Percentiles rank a stretch among this genome's conserved stretches.
These are phyloP conservation scores for Pisolithus marmoratus DNA, from an alignment of 768 basidiomycete genomes.

Conservation along the genomic window DNA sequence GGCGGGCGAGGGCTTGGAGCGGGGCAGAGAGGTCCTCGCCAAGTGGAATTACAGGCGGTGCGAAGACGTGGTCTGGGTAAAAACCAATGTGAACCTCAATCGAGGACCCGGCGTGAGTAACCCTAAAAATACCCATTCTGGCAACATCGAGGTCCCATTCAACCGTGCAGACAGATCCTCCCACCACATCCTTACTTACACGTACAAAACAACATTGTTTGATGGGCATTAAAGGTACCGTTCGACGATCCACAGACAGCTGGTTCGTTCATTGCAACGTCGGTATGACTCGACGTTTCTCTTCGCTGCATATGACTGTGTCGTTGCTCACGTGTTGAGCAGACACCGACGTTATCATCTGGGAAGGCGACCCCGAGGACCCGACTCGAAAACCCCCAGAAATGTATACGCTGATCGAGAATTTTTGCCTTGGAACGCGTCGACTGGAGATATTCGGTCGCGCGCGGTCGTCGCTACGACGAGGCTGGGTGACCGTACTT, in stretches of 20 bases:
- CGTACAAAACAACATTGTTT: slow-evolving; percentile 94
- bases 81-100: slow-evolving; percentile 74
- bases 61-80: slow-evolving; percentile 99
- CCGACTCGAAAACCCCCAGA: slow-evolving; percentile 89
- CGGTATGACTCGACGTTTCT: slow-evolving; percentile 44
- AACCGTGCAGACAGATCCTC: slow-evolving; percentile 63
- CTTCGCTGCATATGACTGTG: not conserved
- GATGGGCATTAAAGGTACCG: slow-evolving; percentile 96
- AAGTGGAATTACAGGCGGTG: slow-evolving; percentile 94
- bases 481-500: slow-evolving; percentile 90
- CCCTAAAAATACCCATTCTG: not conserved
- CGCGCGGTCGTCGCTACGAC: slow-evolving; percentile 58
- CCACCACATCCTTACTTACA: slow-evolving; percentile 79
- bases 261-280: slow-evolving; percentile 99
- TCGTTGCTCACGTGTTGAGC: slow-evolving; percentile 5
- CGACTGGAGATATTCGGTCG: slow-evolving; percentile 88
- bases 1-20: slow-evolving; percentile 84
- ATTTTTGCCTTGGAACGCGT: slow-evolving; percentile 91
- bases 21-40: slow-evolving; percentile 83
- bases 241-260: slow-evolving; percentile 87
- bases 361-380: slow-evolving; percentile 87
- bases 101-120: slow-evolving; percentile 69
- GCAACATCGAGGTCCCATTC: not conserved
- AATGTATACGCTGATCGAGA: slow-evolving; percentile 93
- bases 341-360: slow-evolving; percentile 97